A percentile compares a stretch with the other conserved stretches of the same genome.
These are phyloP conservation scores for Salix suchowensis DNA, from an alignment of 345 rosid genomes.

Conservation along the genomic window DNA sequence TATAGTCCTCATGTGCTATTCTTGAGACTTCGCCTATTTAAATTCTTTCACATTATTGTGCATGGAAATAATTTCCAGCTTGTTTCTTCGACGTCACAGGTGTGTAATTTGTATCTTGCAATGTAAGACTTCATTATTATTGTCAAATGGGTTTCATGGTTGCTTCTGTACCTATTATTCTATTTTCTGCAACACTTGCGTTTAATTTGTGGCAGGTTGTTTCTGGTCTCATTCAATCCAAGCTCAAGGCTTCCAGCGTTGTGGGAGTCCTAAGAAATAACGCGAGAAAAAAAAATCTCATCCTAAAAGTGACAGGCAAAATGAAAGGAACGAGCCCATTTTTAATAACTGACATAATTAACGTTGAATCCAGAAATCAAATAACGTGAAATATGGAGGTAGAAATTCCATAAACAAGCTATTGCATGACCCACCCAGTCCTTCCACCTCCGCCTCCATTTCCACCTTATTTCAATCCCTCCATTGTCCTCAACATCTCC, in stretches of 20 bases:
- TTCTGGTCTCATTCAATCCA: background rate
- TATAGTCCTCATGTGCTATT: conserved; percentile 5
- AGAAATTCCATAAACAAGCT: too few species aligned
- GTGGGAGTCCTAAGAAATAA: too few species aligned
- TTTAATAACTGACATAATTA: too few species aligned
- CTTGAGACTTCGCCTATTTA: background rate
- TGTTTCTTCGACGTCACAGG: background rate
- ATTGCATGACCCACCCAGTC: too few species aligned
- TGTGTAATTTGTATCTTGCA: background rate
- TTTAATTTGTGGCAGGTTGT: background rate
- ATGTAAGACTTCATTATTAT: background rate
- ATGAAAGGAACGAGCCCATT: background rate
- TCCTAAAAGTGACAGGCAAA: background rate
- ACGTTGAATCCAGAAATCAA: too few species aligned
- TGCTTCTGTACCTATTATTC: background rate
- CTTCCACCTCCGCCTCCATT: too few species aligned
- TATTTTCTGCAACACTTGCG: background rate
- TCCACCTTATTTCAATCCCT: too few species aligned
- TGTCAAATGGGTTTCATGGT: background rate
- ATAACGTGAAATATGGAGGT: too few species aligned
- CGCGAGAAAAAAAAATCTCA: background rate
- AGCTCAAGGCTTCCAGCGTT: too few species aligned
- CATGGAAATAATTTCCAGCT: background rate
- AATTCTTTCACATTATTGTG: background rate
- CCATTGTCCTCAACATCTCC: too few species aligned